These are phyloP conservation scores for Keithomyces neogunnii DNA, from an alignment of 2,329 filamentous ascomycete species.

Conservation along the genomic window DNA sequence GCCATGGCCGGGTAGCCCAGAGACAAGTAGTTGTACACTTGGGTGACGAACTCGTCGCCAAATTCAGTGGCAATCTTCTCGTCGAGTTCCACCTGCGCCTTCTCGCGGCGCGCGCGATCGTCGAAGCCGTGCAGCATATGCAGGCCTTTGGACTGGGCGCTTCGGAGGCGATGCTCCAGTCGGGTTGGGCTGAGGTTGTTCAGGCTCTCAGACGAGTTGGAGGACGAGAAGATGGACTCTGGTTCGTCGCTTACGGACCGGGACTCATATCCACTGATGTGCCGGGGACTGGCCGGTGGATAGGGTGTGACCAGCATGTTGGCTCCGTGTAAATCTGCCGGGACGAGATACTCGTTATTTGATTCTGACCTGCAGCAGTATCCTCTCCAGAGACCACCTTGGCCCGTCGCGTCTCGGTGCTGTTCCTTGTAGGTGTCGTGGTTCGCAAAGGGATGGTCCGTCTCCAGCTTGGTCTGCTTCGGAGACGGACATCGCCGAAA, in stretches of 20 bases:
- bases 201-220: conserved; percentile 10
- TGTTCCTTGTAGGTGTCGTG: conserved; percentile 35
- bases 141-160: conserved; percentile 31
- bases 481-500: conserved; percentile 81
- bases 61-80: conserved; percentile 59
- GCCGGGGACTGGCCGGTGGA: conserved; percentile 30
- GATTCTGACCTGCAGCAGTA: conserved; percentile 47
- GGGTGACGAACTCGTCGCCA: conserved; percentile 76
- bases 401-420: conserved; percentile 47
- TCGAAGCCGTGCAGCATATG: conserved; percentile 44
- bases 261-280: conserved; percentile 34
- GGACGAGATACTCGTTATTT: conserved; percentile 28
- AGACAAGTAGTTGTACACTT: conserved; percentile 95
- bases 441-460: conserved; percentile 55
- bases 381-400: conserved; percentile 67
- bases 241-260: conserved; percentile 33
- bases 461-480: conserved; percentile 75
- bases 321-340: conserved; percentile 35
- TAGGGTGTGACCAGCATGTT: conserved; percentile 43
- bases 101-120: conserved; percentile 41
- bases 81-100: conserved; percentile 39
- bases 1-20: conserved; percentile 85
- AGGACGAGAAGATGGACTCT: conserved; percentile 16
- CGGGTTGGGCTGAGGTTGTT: conserved; percentile 9
- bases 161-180: conserved; percentile 18